Base-by-base conservation (phyloP, 805 yeast genomes). In the Spathaspora girioi region DNA sequence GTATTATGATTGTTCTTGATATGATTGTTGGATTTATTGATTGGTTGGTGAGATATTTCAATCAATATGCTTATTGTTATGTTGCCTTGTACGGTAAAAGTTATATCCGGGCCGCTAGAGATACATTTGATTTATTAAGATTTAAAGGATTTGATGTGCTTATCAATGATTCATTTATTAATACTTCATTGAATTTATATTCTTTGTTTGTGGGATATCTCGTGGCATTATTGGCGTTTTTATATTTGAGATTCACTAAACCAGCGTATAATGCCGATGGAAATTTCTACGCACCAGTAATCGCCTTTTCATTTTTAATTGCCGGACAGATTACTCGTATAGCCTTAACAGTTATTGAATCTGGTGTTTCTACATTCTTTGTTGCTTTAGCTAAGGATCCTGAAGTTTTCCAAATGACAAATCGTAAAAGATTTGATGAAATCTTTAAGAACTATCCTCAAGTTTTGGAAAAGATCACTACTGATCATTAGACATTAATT, bases 51-150 rank as follows among this genome's bases (percentile, higher is more conserved):
- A 78, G 84, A 53, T 91, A 89, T 76, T 91, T 92, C 74, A 90
- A 92, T 70, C 93, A 87, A 64, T 92, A 89, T 64, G 96, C 97
- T 6, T 89, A 87, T 65, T 85, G 94, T 27, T 89, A 85, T 62
- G 76, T 92, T 59, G 96, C 97, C 0, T 76, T 92, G 20, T 93
- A 90, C 68, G 97, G 97, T 45, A 84, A 84, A 59, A 76, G 82
- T 35, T 93, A 91, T 62, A 61, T 88, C 46, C 73, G 76, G 27
- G 84, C 96, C 0, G 92, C 97, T 0, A 86, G 79, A 59, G 93
- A 89, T 53, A 87, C 97, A 0, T 86, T 91, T 82, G 81, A 82
- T 59, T 76, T 92, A 68, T 67, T 92, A 58, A 79, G 86, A 61
- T 82, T 77, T 63, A 87, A 89, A 65, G 97, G 97, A 32, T 75